Conservation (phyloP, 1,139 yeast species). For the Sugiyamaella xylanicola region DNA sequence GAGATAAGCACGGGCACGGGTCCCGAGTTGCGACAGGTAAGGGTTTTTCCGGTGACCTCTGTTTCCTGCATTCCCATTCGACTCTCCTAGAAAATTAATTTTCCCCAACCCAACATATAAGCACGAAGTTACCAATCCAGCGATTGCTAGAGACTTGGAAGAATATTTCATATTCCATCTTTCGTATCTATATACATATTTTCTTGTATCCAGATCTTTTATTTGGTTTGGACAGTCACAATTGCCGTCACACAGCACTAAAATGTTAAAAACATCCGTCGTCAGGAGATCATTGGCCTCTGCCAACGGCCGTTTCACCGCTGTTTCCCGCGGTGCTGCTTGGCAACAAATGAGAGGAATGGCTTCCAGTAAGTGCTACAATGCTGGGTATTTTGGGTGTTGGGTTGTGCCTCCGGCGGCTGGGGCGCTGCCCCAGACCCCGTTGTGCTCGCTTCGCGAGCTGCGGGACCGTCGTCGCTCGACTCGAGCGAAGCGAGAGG, state of each 20-base stretch:
- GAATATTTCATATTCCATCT: background rate
- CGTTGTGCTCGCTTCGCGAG: constrained; percentile 1
- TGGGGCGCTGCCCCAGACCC: constrained; percentile 1
- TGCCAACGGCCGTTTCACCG: constrained; percentile 16
- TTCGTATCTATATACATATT: too few relatives aligned
- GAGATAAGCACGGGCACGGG: background rate
- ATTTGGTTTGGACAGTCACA: too few relatives aligned
- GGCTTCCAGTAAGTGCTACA: constrained; percentile 31
- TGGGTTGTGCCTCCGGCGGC: background rate
- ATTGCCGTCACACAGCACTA: background rate
- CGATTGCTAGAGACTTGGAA: background rate
- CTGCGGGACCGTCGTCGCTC: background rate
- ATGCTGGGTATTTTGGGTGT: background rate
- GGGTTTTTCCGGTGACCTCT: background rate
- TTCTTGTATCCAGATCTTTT: too few relatives aligned
- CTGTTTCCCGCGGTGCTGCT: constrained; percentile 13
- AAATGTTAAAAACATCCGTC: constrained; percentile 21
- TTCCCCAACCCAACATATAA: constrained; percentile 1
- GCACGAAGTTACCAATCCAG: background rate
- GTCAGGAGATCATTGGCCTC: constrained; percentile 20
- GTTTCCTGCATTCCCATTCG: constrained; percentile 13
- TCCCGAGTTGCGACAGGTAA: background rate
- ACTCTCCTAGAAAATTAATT: background rate
- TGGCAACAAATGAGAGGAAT: constrained; percentile 21
- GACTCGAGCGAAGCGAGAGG: constrained; percentile 1